Base-by-base conservation (phyloP, 2,329 filamentous ascomycete genomes). In the Apiospora pterosperma region DNA sequence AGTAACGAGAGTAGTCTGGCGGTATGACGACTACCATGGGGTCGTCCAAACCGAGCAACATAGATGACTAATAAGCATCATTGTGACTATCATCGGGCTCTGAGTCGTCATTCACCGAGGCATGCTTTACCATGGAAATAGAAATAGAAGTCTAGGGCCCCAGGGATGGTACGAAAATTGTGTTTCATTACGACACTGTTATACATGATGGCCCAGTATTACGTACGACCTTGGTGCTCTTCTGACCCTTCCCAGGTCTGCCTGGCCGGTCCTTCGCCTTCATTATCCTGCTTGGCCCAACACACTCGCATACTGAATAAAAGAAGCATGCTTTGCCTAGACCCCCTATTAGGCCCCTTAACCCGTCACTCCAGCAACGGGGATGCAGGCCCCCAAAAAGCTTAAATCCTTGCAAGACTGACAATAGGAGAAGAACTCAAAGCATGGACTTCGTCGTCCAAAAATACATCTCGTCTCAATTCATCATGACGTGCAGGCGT, bases 181-280 rank as follows among this genome's bases (percentile, higher is more conserved):
- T 63, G 65, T 62, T 64, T 66, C 68, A 70, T 68, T 72, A 67
- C 66, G 55, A 71, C 67, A 72, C 62, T 72, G 67, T 72, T 72
- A 68, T 74, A 74, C 72, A 74, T 59, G 65, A 68, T 62, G 65
- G 64, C 64, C 64, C 41, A 42, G 36, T 38, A 63, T 62, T 63
- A 61, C 36, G 59, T 63, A 61, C 36, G 59, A 55, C 48, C 48
- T 55, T 34, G 7, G 16, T 55, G 25, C 36, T 41, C 36, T 58
- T 31, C 23, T 62, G 42, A 55, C 31, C 41, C 52, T 64, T 48
- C 19, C 48, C 41, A 65, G 59, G 59, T 38, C 38, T 63, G 28
- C 42, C 61, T 58, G 60, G 28, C 64, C 41, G 60, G 41, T 28
- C 19, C 28, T 19, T 31, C 3, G 48, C 48, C 19, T n/a, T 55